phyloP scores from a whole-genome alignment of 768 basidiomycete genomes.

The Thelephora aurantiotincta region DNA sequence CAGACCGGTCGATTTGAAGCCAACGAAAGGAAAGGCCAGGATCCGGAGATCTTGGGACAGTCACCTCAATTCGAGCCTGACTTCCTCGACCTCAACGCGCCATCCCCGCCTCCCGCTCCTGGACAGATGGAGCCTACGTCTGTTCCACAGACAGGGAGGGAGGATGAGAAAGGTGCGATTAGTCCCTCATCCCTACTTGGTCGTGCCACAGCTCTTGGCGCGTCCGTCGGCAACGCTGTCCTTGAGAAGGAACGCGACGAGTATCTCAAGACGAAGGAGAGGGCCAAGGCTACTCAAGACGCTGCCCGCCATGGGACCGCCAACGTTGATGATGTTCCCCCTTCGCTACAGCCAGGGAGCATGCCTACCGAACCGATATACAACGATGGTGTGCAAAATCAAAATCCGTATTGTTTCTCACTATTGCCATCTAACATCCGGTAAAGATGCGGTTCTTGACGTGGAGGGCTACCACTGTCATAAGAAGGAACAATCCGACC shows the following conservation, averaged over 20 bases:
- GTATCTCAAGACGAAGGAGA: conserved; percentile 14
- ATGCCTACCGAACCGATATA: conserved; percentile 27
- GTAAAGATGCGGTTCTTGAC: conserved; percentile 64
- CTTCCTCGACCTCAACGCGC: conserved; percentile 70
- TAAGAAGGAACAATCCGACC: conserved; percentile 17
- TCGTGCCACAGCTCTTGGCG: conserved; percentile 15
- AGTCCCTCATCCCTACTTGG: conserved; percentile 8
- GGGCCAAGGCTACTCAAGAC: conserved; percentile 6
- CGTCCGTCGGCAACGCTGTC: conserved; percentile 13
- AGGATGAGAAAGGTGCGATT: neutral
- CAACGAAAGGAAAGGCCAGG: conserved; percentile 18
- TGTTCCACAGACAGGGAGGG: conserved; percentile 1
- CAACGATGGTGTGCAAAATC: conserved; percentile 30
- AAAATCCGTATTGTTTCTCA: neutral
- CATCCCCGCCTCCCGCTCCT: conserved; percentile 1
- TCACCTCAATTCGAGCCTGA: conserved; percentile 42
- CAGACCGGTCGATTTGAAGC: conserved; percentile 28
- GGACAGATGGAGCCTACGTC: neutral
- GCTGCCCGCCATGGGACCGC: conserved; percentile 1
- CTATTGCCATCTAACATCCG: neutral
- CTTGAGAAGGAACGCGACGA: conserved; percentile 15
- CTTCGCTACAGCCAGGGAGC: conserved; percentile 13
- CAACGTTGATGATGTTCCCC: conserved; percentile 33
- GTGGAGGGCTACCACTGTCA: conserved; percentile 63
- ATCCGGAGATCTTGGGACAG: neutral